Percentiles rank a stretch among this genome's conserved stretches.
Conservation (phyloP, 2,329 filamentous ascomycete species). For the Phialemonium atrogriseum region DNA sequence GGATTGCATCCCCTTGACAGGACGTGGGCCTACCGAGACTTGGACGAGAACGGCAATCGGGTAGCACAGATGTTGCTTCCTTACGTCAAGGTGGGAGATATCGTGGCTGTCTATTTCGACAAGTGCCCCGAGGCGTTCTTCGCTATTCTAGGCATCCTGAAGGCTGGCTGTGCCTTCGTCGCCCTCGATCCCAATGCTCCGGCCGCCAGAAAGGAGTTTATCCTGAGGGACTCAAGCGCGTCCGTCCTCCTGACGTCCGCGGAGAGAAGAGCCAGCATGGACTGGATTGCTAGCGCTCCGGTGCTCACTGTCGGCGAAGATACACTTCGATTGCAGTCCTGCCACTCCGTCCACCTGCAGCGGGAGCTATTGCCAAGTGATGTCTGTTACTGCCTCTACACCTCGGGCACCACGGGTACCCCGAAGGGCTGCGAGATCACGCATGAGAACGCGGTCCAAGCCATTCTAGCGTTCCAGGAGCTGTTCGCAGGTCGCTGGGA, state of each 20-base stretch:
- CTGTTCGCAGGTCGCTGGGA: slow-evolving; percentile 73
- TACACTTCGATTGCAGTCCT: slow-evolving; percentile 16
- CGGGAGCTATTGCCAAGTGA: slow-evolving; percentile 36
- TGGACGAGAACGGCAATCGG: slow-evolving; percentile 63
- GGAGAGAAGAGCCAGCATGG: slow-evolving; percentile 13
- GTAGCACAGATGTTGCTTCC: slow-evolving; percentile 57
- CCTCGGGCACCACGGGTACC: slow-evolving; percentile 76
- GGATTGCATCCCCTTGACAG: slow-evolving; percentile 31
- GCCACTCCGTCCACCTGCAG: slow-evolving; percentile 23
- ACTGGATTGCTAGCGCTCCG: slow-evolving; percentile 22
- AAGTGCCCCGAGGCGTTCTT: slow-evolving; percentile 83
- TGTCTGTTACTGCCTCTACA: slow-evolving; percentile 78
- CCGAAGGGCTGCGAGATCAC: slow-evolving; percentile 86
- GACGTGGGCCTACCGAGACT: slow-evolving; percentile 66
- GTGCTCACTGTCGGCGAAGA: slow-evolving; percentile 24
- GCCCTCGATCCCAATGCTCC: slow-evolving; percentile 73
- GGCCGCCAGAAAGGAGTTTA: slow-evolving; percentile 65
- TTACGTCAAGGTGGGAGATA: slow-evolving; percentile 43
- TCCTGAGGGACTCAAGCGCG: slow-evolving; percentile 64
- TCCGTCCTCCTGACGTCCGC: slow-evolving; percentile 51
- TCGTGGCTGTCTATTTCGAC: slow-evolving; percentile 72
- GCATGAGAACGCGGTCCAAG: slow-evolving; percentile 82
- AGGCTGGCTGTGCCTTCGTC: slow-evolving; percentile 73
- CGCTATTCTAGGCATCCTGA: slow-evolving; percentile 72
- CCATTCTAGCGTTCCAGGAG: slow-evolving; percentile 76